A percentile compares a stretch with the other conserved stretches of the same genome.
These are phyloP conservation scores for Penicillium subrubescens DNA, from an alignment of 495 filamentous ascomycete genomes.

Conservation along the genomic window DNA sequence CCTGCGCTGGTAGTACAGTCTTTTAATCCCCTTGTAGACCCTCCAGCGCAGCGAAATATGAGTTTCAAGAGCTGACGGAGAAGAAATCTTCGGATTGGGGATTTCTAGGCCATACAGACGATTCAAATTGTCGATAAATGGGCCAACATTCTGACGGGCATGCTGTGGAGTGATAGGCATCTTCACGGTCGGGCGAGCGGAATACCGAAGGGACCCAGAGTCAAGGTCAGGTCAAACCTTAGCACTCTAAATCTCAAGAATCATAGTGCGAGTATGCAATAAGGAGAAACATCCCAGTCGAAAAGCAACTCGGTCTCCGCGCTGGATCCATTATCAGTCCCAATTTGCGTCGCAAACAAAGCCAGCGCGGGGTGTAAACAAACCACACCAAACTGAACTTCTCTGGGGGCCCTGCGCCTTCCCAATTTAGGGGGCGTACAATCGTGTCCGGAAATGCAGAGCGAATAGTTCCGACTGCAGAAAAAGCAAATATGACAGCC, in stretches of 20 bases:
- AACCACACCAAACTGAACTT: not conserved
- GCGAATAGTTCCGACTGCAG: not conserved
- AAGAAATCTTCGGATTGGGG: conserved; percentile 23
- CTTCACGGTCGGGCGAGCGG: not conserved
- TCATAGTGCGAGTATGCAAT: not conserved
- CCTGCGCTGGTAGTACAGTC: conserved; percentile 22
- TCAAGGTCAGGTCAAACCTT: not conserved
- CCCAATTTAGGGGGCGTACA: not conserved
- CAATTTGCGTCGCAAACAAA: not conserved
- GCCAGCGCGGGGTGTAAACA: not conserved
- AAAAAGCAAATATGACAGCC: not conserved
- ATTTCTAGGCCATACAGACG: conserved; percentile 28
- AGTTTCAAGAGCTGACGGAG: conserved; percentile 10
- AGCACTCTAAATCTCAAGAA: not conserved
- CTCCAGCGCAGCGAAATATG: conserved; percentile 16
- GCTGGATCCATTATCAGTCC: not conserved
- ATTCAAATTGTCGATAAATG: conserved; percentile 28
- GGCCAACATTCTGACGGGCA: conserved; percentile 16
- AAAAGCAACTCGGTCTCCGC: not conserved
- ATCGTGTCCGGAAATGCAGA: not conserved
- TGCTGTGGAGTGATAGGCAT: conserved; percentile 23
- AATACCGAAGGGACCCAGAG: not conserved
- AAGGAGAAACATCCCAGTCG: not conserved
- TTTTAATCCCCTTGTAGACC: conserved; percentile 15
- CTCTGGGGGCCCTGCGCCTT: not conserved